A percentile compares a stretch with the other conserved stretches of the same genome.
Conservation (phyloP, 2,329 filamentous ascomycete genomes). For the Fusarium nelsonii region DNA sequence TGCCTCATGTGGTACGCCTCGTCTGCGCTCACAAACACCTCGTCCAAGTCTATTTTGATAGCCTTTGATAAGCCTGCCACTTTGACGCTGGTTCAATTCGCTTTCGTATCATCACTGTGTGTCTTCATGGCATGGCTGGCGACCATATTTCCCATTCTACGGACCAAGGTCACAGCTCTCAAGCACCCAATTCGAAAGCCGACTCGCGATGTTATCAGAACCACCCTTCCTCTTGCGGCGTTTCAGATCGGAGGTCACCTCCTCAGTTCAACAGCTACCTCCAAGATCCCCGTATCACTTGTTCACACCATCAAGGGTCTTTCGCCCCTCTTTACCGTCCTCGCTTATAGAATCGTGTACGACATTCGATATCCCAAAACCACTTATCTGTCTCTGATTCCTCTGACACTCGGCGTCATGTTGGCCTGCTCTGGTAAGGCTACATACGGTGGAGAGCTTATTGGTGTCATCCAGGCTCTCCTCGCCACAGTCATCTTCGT, state of each 20-base stretch:
- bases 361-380: conserved; percentile 87
- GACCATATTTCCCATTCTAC: conserved; percentile 76
- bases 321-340: conserved; percentile 92
- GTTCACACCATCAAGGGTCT: conserved; percentile 99
- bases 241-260: conserved; percentile 97
- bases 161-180: conserved; percentile 79
- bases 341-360: conserved; percentile 91
- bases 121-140: conserved; percentile 82
- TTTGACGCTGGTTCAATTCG: conserved; percentile 92
- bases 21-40: conserved; percentile 96
- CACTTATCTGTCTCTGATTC: conserved; percentile 91
- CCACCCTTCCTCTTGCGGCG: conserved; percentile 88
- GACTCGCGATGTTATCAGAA: conserved; percentile 82
- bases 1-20: conserved; percentile 95
- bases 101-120: conserved; percentile 90
- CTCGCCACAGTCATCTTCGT: conserved; percentile 95
- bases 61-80: conserved; percentile 92
- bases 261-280: conserved; percentile 91
- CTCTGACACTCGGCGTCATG: conserved; percentile 93
- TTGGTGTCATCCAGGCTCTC: conserved; percentile 91
- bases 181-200: conserved; percentile 86
- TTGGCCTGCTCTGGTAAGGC: conserved; percentile 90
- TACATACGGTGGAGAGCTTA: conserved; percentile 82
- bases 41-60: conserved; percentile 95
- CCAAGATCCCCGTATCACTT: conserved; percentile 93